phyloP scores from a whole-genome alignment of 176 grass and related monocot species.

The Juncus inflexus region DNA sequence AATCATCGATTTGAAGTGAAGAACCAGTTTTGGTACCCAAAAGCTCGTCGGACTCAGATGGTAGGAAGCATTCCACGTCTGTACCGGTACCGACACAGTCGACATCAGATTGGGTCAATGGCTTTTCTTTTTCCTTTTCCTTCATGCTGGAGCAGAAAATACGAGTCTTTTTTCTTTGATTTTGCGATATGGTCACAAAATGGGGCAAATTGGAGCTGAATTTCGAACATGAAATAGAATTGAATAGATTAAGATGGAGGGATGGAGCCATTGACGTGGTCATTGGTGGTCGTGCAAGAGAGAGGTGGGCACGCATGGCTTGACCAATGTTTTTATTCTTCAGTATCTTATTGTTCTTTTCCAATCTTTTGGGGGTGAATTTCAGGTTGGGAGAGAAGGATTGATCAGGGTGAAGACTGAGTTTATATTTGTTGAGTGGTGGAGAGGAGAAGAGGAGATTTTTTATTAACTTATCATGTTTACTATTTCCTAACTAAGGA shows the following conservation, averaged over 20 bases:
- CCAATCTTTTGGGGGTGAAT: not conserved
- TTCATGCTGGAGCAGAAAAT: constrained; percentile 5
- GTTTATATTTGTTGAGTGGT: no score
- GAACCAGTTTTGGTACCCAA: constrained; percentile 1
- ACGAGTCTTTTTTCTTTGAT: not conserved
- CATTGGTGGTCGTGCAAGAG: not conserved
- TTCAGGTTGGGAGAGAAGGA: no score
- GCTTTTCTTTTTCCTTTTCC: constrained; percentile 17
- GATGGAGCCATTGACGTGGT: constrained; percentile 40
- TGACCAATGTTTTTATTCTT: not conserved
- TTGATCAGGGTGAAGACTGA: no score
- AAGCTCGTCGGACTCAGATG: constrained; percentile 6
- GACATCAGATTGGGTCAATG: constrained; percentile 10
- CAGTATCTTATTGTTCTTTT: not conserved
- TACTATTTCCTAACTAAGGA: no score
- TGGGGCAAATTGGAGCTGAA: not conserved
- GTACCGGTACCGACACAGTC: constrained; percentile 52
- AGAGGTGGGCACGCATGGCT: not conserved
- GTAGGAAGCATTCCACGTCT: constrained; percentile 48
- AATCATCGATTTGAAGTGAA: constrained; percentile 17
- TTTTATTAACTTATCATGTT: no score
- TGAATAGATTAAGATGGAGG: constrained; percentile 1
- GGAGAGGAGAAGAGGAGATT: no score
- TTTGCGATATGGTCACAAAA: not conserved
- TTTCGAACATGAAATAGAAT: not conserved